Percentiles rank a stretch among this genome's conserved stretches.
Evolutionary conservation across 768 basidiomycete species (phyloP).

Genomic region (Amyloporia xantha): DNA sequence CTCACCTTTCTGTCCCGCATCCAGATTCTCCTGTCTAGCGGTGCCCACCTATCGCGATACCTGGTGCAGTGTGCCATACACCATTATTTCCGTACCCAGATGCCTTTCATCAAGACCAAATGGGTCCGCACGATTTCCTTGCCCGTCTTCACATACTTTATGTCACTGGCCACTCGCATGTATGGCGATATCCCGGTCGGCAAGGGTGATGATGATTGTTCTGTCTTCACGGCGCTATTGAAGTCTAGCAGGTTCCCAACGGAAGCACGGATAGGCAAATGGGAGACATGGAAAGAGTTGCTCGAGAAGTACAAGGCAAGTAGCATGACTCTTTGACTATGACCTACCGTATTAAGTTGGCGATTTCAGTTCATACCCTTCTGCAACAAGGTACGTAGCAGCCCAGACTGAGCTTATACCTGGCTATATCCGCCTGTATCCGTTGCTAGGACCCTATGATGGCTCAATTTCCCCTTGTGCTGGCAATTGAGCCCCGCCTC

Average conservation of each 20-base stretch:
- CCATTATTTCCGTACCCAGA: constrained; percentile 67
- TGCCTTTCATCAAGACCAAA: constrained; percentile 66
- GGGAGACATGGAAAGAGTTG: constrained; percentile 60
- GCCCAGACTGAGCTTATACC: neutral
- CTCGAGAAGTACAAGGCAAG: constrained; percentile 65
- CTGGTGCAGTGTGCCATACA: constrained; percentile 72
- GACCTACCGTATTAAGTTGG: constrained; percentile 2
- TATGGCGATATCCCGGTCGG: constrained; percentile 63
- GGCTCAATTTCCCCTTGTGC: constrained; percentile 67
- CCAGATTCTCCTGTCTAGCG: constrained; percentile 70
- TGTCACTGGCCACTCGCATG: constrained; percentile 47
- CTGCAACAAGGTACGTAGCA: constrained; percentile 48
- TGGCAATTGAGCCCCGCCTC: constrained; percentile 71
- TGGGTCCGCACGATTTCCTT: constrained; percentile 68
- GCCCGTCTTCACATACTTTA: constrained; percentile 55
- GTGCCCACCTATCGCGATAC: constrained; percentile 75
- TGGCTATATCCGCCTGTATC: constrained; percentile 1
- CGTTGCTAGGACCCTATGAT: constrained; percentile 61
- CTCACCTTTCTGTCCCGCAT: neutral
- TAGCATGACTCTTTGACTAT: constrained; percentile 7
- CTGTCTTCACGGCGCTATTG: constrained; percentile 55
- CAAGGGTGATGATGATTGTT: constrained; percentile 74
- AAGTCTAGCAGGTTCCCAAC: constrained; percentile 63
- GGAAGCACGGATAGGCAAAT: constrained; percentile 50
- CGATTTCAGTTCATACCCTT: constrained; percentile 73